Evolutionary conservation across 2,329 filamentous ascomycete genomes (phyloP).

Genomic region (Xylogone sp.): DNA sequence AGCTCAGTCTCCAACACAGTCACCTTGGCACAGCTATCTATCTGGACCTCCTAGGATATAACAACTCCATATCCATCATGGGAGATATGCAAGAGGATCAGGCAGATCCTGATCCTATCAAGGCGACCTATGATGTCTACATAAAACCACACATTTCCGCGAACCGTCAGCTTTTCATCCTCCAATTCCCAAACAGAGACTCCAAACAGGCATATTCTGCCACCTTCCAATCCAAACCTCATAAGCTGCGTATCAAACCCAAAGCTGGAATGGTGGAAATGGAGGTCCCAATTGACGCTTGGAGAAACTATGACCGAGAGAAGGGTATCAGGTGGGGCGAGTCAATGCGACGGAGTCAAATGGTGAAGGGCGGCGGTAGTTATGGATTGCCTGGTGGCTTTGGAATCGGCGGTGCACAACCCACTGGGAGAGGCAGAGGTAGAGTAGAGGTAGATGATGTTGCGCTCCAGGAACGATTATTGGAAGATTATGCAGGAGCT

Average conservation of each 20-base stretch:
- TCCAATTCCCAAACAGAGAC: conserved; percentile 84
- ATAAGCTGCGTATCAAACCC: conserved; percentile 78
- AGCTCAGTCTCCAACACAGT: no score
- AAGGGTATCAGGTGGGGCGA: conserved; percentile 83
- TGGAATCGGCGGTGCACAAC: conserved; percentile 49
- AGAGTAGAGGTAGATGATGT: conserved; percentile 43
- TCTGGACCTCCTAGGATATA: background rate
- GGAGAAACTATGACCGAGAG: conserved; percentile 72
- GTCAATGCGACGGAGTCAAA: conserved; percentile 56
- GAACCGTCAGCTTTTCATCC: conserved; percentile 67
- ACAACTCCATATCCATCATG: conserved; percentile 1
- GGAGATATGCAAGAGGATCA: conserved; percentile 1
- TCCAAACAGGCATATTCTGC: conserved; percentile 56
- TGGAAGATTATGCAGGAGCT: conserved; percentile 61
- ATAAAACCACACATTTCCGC: conserved; percentile 69
- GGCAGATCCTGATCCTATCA: conserved; percentile 61
- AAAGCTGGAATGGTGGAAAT: conserved; percentile 82
- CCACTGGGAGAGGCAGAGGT: conserved; percentile 31
- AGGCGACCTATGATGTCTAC: conserved; percentile 77
- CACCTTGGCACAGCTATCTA: no score
- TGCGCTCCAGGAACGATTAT: conserved; percentile 34
- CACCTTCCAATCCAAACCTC: conserved; percentile 51
- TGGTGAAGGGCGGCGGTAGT: conserved; percentile 55
- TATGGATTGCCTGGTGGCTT: conserved; percentile 73
- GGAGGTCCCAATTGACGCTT: conserved; percentile 75